Evolutionary conservation across 2,329 filamentous ascomycete species (phyloP), one percentile per base, ranked within the genome.

Genomic region (Fusarium austroafricanum): DNA sequence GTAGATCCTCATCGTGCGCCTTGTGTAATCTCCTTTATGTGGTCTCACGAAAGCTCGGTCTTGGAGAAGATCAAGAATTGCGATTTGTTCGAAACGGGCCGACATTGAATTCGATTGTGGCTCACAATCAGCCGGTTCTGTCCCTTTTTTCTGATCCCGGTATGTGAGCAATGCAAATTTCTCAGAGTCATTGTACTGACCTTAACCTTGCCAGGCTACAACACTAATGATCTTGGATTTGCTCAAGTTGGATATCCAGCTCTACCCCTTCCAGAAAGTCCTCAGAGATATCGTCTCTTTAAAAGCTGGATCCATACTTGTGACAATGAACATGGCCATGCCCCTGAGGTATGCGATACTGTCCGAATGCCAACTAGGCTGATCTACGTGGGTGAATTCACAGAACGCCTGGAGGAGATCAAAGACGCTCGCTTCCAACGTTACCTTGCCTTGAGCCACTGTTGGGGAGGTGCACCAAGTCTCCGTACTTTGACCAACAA

Each of bases 391-490:
- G 45, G 20, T 0, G 29, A 26, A 21, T 38, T 31, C 3, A 23
- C 17, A 4, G 31, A 38, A 3, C 6, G 10, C 6, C 38, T 49
- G 17, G 9, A 15, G 1, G 31, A 49, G 2, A 26, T 15, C 2
- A 14, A 26, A 18, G 31, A 18, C 3, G 15, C 45, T 35, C 8
- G 31, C 17, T 26, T 11, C 5, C 31, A 23, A 23, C 20, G 15
- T 26, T 62, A 59, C 37, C 2, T 53, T 26, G 54, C 59, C 3
- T 18, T 59, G 2, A 59, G 54, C 17, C 61, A 65, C 23, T 62
- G 58, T 21, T 62, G 58, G 61, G 61, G 61, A 7, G 39, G 61
- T 5, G 20, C 35, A 2, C 31, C 15, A 3, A 62, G 17, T 7
- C 44, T 62, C 10, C n/a, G 49, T 1, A 46, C 51, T 6, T 1